Evolutionary conservation across 2,329 filamentous ascomycete species (phyloP).

Genomic region (Penicillium hesseltinei): DNA sequence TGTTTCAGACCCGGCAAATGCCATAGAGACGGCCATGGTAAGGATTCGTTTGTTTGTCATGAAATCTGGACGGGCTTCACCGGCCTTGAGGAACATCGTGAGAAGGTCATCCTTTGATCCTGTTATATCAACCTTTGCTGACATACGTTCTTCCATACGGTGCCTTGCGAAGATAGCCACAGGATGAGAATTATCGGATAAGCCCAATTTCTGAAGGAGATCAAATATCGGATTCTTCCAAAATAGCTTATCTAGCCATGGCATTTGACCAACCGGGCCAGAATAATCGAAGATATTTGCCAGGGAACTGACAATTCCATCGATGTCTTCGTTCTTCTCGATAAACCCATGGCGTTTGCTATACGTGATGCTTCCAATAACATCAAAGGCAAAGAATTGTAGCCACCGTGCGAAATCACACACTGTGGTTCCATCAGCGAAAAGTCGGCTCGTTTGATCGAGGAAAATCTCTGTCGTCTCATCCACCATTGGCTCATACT

Average conservation of each 20-base stretch:
- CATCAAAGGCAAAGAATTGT: conserved; percentile 79
- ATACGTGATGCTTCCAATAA: conserved; percentile 78
- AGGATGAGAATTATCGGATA: background rate
- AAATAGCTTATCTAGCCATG: conserved; percentile 65
- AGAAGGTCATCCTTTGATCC: background rate
- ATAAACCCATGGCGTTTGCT: conserved; percentile 74
- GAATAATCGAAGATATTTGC: background rate
- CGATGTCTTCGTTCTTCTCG: conserved; percentile 71
- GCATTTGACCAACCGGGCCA: conserved; percentile 65
- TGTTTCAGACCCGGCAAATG: conserved; percentile 72
- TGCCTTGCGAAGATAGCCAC: background rate
- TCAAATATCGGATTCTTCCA: conserved; percentile 62
- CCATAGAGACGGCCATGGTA: conserved; percentile 31
- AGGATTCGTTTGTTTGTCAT: conserved; percentile 30
- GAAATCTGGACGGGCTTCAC: conserved; percentile 25
- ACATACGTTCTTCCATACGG: background rate
- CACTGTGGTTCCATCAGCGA: conserved; percentile 32
- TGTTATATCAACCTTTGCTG: background rate
- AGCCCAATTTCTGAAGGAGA: background rate
- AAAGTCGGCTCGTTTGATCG: conserved; percentile 58
- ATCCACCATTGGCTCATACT: conserved; percentile 78
- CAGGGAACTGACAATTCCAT: conserved; percentile 68
- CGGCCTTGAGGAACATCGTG: conserved; percentile 25
- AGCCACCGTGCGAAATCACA: conserved; percentile 55
- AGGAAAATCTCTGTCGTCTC: conserved; percentile 72